Conservation (phyloP, 176 grass and related monocot species). For the Zoysia pacifica region DNA sequence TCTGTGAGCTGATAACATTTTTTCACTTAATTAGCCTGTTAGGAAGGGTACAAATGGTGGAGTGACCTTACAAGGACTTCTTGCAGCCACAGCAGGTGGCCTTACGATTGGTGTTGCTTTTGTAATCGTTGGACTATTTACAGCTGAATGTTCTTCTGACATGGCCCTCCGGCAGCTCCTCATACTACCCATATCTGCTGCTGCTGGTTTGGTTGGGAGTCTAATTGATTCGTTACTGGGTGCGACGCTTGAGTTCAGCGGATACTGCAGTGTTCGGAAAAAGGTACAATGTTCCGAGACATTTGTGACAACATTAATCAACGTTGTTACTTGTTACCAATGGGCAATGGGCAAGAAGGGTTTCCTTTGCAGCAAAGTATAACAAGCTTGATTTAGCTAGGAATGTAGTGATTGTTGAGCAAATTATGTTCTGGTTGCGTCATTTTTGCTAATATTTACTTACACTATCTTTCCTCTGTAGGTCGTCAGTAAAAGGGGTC, state of each 20-base stretch:
- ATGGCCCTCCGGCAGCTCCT: constrained; percentile 59
- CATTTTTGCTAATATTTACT: constrained; percentile 5
- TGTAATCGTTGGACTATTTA: constrained; percentile 63
- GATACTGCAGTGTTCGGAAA: constrained; percentile 82
- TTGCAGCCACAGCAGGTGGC: constrained; percentile 72
- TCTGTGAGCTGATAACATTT: constrained; percentile 26
- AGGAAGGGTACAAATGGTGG: constrained; percentile 89
- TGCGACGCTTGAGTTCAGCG: constrained; percentile 91
- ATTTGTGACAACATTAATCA: constrained; percentile 1
- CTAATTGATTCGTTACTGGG: constrained; percentile 93
- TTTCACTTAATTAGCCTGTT: constrained; percentile 64
- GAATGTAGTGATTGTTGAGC: not conserved
- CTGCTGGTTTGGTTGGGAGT: constrained; percentile 78
- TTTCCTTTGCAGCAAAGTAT: constrained; percentile 9
- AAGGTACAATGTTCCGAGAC: constrained; percentile 62
- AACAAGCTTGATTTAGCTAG: not conserved
- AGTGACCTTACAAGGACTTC: constrained; percentile 77
- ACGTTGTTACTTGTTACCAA: not conserved
- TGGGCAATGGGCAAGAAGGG: constrained; percentile 7
- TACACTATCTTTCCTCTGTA: constrained; percentile 44
- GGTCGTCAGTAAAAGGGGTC: constrained; percentile 77
- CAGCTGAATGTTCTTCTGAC: constrained; percentile 68
- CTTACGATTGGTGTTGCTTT: constrained; percentile 70
- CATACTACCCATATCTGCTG: constrained; percentile 65
- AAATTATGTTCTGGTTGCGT: constrained; percentile 25